Percentiles rank a stretch among this genome's conserved stretches.
phyloP scores from a whole-genome alignment of 805 yeast genomes.

The Sungouiozyma ichnusensis region DNA sequence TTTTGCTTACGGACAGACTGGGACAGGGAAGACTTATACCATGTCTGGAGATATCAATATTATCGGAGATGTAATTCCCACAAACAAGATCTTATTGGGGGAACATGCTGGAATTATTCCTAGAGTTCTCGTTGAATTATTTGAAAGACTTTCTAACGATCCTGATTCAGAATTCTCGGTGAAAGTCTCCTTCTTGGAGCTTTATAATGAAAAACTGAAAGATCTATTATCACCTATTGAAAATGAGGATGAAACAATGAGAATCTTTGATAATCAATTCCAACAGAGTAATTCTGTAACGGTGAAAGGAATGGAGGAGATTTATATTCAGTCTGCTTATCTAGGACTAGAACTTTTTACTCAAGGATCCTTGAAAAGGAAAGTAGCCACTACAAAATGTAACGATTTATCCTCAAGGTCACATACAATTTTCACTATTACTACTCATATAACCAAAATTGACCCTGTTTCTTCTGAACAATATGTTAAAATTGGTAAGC shows the following conservation, averaged over 20 bases:
- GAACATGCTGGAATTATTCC: constrained; percentile 56
- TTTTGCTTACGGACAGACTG: constrained; percentile 83
- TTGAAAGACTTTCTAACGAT: constrained; percentile 34
- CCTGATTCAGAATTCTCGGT: constrained; percentile 46
- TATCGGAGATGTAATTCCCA: constrained; percentile 26
- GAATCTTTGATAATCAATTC: constrained; percentile 38
- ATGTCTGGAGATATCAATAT: constrained; percentile 59
- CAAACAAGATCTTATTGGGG: constrained; percentile 21
- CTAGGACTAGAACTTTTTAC: constrained; percentile 43
- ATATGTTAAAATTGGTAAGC: constrained; percentile 46
- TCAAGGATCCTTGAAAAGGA: constrained; percentile 51
- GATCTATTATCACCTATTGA: constrained; percentile 44
- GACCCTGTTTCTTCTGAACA: constrained; percentile 41
- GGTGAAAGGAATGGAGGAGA: constrained; percentile 49
- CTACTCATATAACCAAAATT: constrained; percentile 42
- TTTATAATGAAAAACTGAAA: constrained; percentile 70
- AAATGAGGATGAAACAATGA: constrained; percentile 33
- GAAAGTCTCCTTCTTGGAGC: constrained; percentile 64
- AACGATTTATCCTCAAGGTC: constrained; percentile 72
- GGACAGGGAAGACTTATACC: constrained; percentile 71
- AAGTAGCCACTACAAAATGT: constrained; percentile 68
- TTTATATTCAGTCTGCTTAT: constrained; percentile 37
- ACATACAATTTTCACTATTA: constrained; percentile 70
- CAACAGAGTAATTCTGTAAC: constrained; percentile 27
- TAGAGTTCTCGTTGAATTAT: constrained; percentile 44